Base-by-base conservation (phyloP, 257 asterid genomes). In the Solanum gandarillasii region DNA sequence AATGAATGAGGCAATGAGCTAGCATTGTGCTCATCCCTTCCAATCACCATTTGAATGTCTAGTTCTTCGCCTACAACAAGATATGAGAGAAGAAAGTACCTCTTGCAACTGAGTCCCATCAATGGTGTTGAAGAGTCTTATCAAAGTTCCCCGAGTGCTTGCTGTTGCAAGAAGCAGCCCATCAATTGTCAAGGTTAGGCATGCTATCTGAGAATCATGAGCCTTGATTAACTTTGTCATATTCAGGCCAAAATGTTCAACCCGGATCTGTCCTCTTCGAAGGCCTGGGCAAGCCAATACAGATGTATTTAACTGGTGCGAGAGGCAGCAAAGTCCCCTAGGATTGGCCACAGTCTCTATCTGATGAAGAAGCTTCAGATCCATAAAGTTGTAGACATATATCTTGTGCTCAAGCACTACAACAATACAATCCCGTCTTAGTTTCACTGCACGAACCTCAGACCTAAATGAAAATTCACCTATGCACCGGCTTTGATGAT, bases 101-200 rank as follows among this genome's bases (percentile, higher is more conserved):
- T 96, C 99, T 89, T 95, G 99, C 91, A 96, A 92, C 87, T 89
- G 94, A 87, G 98, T 93, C 25, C 99, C 99, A 90, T 96, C 98
- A 98, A 96, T 94, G 62, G 98, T 93, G 93, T 96, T 96, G 91
- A 95, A 96, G 92, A 96, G 94, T 94, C 99, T 94, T 81, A 96
- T 93, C 91, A 96, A 88, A 83, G 99, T 96, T 89, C 99, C 99
- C 89, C 95, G 93, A 83, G 93, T 87, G 88, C 98, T 94, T 70
- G 99, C 98, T 83, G 99, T 96, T 38, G 98, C 99, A 86, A 96
- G 99, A 90, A 96, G 98, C 87, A 95, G 95, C 88, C 99, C 98
- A 82, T 96, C 99, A 92, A 92, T 89, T 13, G 99, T 95, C 92
- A 96, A 91, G 82, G 95, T 94, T 90, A 96, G 32, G 92, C 98